Evolutionary conservation across 371 early-diverging fungal species (phyloP), one percentile per base, ranked within the genome.

Genomic region (Rhizopus delemar): DNA sequence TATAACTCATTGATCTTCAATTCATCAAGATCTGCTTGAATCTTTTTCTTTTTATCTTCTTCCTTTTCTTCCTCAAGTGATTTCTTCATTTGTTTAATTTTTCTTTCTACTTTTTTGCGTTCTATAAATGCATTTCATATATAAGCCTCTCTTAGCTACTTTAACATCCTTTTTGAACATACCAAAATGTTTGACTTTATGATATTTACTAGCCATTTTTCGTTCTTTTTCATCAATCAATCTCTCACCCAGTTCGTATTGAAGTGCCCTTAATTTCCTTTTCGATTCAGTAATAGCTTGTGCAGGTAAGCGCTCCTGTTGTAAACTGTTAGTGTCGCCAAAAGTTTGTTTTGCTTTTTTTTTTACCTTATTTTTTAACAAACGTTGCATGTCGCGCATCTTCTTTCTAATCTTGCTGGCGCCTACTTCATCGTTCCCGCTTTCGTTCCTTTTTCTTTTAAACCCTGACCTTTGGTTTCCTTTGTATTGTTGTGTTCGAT

Each of bases 151-250:
- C n/a, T 11, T 36, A 13, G 5, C 36, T 8, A 35, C 13, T 15
- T 13, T 48, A 0, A 29, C 28, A 8, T 0, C 11, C 5, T 51
- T 46, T n/a, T 45, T 4, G 8, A 28, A 22, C 56, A 53, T 78
- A 78, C 78, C 78, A 43, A 78, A 62, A 62, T 69, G 71, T 57
- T 71, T 71, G 12, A 70, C 60, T 43, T 48, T 60, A 32, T 71
- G 78, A 55, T 75, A 78, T 58, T 66, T 70, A 9, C 54, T 56
- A 8, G 63, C 51, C 49, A 69, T 61, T 2, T 41, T 48, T 39
- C 56, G 57, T 55, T 78, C 75, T 28, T 57, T 50, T n/a, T 73
- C 71, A 46, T 73, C 70, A 59, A 78, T 65, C 11, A 57, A 52
- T 50, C 52, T 68, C 33, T 78, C 75, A 8, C 71, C 71, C 7